Conservation (phyloP, 768 basidiomycete species). For the Tephrocybe rancida region DNA sequence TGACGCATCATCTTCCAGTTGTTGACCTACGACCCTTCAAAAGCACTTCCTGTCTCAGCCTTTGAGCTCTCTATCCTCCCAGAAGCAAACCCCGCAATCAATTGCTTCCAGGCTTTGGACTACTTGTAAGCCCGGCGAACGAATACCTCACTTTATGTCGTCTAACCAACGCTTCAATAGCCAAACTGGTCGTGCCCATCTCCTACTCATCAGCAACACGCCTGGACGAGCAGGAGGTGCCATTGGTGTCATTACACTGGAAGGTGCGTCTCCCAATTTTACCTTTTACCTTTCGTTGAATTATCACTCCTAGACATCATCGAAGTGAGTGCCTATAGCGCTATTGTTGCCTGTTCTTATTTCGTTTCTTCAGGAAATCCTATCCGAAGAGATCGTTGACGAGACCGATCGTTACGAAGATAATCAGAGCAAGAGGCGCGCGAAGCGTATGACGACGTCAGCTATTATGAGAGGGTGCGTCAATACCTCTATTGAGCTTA, state of each 20-base stretch:
- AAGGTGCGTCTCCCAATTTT: conserved; percentile 47
- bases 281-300: not conserved
- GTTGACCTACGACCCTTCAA: conserved; percentile 86
- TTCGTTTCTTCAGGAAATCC: conserved; percentile 69
- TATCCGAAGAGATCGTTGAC: conserved; percentile 94
- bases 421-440: conserved; percentile 78
- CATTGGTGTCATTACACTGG: conserved; percentile 88
- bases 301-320: conserved; percentile 60
- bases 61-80: conserved; percentile 86
- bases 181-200: conserved; percentile 94
- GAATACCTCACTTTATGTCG: not conserved
- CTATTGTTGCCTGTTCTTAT: not conserved
- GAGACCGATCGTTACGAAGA: conserved; percentile 92
- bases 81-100: conserved; percentile 86
- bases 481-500: not conserved
- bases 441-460: conserved; percentile 70
- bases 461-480: conserved; percentile 79
- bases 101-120: conserved; percentile 93
- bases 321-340: conserved; percentile 45
- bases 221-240: conserved; percentile 86
- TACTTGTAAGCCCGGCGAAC: conserved; percentile 84
- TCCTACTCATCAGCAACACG: conserved; percentile 81
- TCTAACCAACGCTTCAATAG: conserved; percentile 32
- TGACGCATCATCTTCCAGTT: conserved; percentile 47
- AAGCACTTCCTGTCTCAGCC: conserved; percentile 68